Conservation (phyloP, 495 filamentous ascomycete species). For the Penicillium maclennaniae region DNA sequence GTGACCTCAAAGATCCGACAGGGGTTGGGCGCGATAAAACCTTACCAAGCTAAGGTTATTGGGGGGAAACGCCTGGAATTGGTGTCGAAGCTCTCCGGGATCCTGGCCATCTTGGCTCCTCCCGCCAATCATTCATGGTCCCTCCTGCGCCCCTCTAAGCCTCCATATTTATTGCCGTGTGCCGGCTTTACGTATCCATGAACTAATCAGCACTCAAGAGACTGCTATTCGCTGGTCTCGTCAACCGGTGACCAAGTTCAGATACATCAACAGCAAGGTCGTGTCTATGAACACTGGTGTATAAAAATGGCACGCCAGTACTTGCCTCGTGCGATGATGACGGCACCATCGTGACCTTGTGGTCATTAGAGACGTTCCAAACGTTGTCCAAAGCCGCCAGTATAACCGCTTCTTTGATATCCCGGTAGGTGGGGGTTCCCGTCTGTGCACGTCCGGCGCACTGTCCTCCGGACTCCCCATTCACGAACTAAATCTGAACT, state of each 20-base stretch:
- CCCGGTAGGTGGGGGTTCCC: not conserved
- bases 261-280: not conserved
- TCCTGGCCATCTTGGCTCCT: not conserved
- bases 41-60: slow-evolving; percentile 16
- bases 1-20: slow-evolving; percentile 19
- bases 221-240: slow-evolving; percentile 1
- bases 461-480: slow-evolving; percentile 8
- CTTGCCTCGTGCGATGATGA: not conserved
- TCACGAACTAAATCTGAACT: not conserved
- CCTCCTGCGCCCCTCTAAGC: not conserved
- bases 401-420: slow-evolving; percentile 8
- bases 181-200: not conserved
- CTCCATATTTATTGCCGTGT: not conserved
- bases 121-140: slow-evolving; percentile 15
- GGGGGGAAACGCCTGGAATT: slow-evolving; percentile 16
- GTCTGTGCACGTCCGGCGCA: slow-evolving; percentile 6
- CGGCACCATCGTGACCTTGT: not conserved
- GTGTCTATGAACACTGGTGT: not conserved
- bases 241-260: not conserved
- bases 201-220: not conserved
- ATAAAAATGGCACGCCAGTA: not conserved
- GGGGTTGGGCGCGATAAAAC: not conserved
- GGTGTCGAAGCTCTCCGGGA: slow-evolving; percentile 16
- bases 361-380: not conserved
- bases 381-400: slow-evolving; percentile 14